Conservation (phyloP, 768 basidiomycete genomes). For the Leccinum olivaceopallidum region DNA sequence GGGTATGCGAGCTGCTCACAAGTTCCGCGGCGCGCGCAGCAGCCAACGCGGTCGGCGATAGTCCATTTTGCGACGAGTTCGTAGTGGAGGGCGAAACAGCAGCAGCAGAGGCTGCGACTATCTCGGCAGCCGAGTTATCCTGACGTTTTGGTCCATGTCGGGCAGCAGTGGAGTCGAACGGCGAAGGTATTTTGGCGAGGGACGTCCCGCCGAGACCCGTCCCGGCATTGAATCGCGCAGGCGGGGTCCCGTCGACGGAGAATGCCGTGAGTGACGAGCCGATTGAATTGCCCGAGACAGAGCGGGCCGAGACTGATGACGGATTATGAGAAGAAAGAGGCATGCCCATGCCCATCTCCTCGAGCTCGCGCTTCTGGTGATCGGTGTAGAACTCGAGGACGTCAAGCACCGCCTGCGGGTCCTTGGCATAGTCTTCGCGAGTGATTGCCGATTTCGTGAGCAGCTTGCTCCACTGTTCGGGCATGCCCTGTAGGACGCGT, state of each 20-base stretch:
- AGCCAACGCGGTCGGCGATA: constrained; percentile 45
- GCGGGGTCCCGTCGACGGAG: constrained; percentile 41
- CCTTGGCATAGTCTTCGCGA: constrained; percentile 94
- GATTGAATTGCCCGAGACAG: constrained; percentile 19
- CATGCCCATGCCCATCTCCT: constrained; percentile 51
- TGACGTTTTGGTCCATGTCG: constrained; percentile 46
- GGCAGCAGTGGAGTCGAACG: constrained; percentile 25
- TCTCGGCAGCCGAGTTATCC: constrained; percentile 44
- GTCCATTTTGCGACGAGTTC: constrained; percentile 32
- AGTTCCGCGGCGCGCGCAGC: constrained; percentile 63
- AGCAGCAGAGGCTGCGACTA: not conserved
- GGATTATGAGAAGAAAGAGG: constrained; percentile 18
- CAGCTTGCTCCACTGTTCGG: constrained; percentile 97
- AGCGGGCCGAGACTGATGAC: constrained; percentile 35
- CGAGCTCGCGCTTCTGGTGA: constrained; percentile 92
- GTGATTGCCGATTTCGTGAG: constrained; percentile 97
- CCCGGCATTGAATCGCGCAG: constrained; percentile 86
- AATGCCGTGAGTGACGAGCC: constrained; percentile 39
- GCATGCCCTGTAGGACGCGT: constrained; percentile 69
- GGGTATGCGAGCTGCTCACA: constrained; percentile 53
- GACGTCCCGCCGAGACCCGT: constrained; percentile 82
- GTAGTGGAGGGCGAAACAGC: not conserved
- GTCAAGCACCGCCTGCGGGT: constrained; percentile 96
- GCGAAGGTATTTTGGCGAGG: constrained; percentile 44
- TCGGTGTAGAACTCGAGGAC: constrained; percentile 99